These are phyloP conservation scores for Suillus hirtellus DNA, from an alignment of 768 basidiomycete genomes.

Conservation along the genomic window DNA sequence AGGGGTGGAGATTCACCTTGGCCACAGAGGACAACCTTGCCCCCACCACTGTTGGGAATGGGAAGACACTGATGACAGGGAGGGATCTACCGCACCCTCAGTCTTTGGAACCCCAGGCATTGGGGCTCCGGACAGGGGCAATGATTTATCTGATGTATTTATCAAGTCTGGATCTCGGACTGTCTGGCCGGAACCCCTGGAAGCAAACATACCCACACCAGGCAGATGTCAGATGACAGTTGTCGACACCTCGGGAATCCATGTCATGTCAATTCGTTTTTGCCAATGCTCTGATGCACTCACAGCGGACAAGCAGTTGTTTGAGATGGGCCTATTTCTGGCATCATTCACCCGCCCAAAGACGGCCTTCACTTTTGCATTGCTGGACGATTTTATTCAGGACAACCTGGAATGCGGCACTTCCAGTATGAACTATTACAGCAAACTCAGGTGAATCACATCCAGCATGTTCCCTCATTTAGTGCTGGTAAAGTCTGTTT, in stretches of 20 bases:
- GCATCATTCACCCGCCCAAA: neutral
- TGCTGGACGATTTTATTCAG: slow-evolving; percentile 5
- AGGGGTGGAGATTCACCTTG: neutral
- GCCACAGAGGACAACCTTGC: neutral
- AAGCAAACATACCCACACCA: too few species aligned
- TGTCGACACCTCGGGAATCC: neutral
- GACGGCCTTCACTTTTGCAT: neutral
- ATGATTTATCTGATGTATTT: too few species aligned
- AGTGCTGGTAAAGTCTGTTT: neutral
- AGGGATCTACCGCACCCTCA: too few species aligned
- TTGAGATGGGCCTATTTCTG: neutral
- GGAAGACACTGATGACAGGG: neutral
- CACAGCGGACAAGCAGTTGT: neutral
- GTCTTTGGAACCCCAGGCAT: too few species aligned
- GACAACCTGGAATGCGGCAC: slow-evolving; percentile 7
- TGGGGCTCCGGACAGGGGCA: too few species aligned
- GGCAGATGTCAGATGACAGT: neutral
- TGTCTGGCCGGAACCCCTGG: too few species aligned
- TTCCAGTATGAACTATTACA: neutral
- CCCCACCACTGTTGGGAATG: neutral
- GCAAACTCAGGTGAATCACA: neutral
- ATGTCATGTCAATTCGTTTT: neutral
- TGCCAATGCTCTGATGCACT: neutral
- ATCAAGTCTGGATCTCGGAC: neutral
- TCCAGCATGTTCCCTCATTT: neutral